Evolutionary conservation across 257 asterid species (phyloP), one percentile per base, ranked within the genome.

Genomic region (Nemophila menziesii): DNA sequence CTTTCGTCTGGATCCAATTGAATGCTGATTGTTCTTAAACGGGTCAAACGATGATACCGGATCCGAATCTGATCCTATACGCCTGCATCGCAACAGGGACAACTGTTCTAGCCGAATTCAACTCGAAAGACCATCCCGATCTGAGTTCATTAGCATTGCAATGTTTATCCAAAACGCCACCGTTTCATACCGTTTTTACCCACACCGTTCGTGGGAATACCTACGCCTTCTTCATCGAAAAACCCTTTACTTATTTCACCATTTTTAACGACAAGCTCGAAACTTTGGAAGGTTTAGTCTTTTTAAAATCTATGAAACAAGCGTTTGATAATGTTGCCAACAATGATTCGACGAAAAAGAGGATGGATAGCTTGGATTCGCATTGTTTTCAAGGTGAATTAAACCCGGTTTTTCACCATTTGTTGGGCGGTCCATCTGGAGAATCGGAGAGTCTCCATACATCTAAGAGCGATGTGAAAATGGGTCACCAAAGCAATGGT

Each of bases 311-410:
- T 49, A 74, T 78, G 20, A 69, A 62, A 47, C 80, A 46, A 5
- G 78, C 92, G 24, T 83, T 80, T 19, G 47, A 24, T 15, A 62
- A 48, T 54, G 61, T 68, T 22, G 62, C 19, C 11, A 44, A 51
- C 20, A 34, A 50, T 8, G 58, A 46, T 43, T 53, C 63, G 7
- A 71, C 63, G 2, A 57, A 47, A 0, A 67, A 22, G 49, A 45
- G 64, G 8, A 9, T 75, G 68, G 82, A 76, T 8, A 58, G 47
- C 2, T 22, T 78, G 66, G 51, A 52, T 20, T 68, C 93, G 3
- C 92, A 80, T 67, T 84, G 92, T 20, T 78, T 75, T 44, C 98
- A 89, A 47, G 93, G 92, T 0, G 95, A 89, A 36, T 62, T 89
- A 33, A 80, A 51, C 50, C 95, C 92, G 0, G 79, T 89, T 48